Evolutionary conservation across 78 protist genomes (phyloP).

Genomic region (Polysphondylium violaceum): DNA sequence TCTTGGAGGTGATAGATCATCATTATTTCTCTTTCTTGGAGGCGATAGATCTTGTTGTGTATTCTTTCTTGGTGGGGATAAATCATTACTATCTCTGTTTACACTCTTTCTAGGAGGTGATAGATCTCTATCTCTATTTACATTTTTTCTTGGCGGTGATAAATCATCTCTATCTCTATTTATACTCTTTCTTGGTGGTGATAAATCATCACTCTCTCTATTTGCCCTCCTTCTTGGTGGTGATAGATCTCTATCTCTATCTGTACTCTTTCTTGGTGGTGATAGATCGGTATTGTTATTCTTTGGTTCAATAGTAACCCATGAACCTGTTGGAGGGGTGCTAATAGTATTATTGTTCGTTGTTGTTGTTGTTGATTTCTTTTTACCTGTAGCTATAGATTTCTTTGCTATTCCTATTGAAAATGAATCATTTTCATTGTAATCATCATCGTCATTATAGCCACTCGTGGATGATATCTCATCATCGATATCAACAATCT

Average conservation of each 20-base stretch:
- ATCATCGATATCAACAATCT: conserved; percentile 11
- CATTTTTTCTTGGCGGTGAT: conserved; percentile 16
- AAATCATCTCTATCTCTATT: neutral
- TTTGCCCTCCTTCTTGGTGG: conserved; percentile 11
- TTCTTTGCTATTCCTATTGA: too few relatives aligned
- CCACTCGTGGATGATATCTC: neutral
- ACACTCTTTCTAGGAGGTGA: conserved; percentile 17
- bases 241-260: conserved; percentile 8
- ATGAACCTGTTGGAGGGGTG: neutral
- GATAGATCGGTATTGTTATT: neutral
- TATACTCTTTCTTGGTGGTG: conserved; percentile 12
- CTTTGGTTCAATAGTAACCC: conserved; percentile 13
- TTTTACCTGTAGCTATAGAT: too few relatives aligned
- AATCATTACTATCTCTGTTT: neutral
- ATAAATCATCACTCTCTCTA: neutral
- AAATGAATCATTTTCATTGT: neutral
- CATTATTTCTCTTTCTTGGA: neutral
- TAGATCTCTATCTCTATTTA: conserved; percentile 1
- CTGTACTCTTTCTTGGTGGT: conserved; percentile 26
- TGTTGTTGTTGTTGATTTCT: too few relatives aligned
- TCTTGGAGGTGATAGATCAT: conserved; percentile 43
- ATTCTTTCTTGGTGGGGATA: conserved; percentile 20
- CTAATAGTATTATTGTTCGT: too few relatives aligned
- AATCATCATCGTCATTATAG: conserved; percentile 1
- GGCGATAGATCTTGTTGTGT: neutral